Evolutionary conservation across 495 filamentous ascomycete species (phyloP).

Genomic region (Penicillium angulare): DNA sequence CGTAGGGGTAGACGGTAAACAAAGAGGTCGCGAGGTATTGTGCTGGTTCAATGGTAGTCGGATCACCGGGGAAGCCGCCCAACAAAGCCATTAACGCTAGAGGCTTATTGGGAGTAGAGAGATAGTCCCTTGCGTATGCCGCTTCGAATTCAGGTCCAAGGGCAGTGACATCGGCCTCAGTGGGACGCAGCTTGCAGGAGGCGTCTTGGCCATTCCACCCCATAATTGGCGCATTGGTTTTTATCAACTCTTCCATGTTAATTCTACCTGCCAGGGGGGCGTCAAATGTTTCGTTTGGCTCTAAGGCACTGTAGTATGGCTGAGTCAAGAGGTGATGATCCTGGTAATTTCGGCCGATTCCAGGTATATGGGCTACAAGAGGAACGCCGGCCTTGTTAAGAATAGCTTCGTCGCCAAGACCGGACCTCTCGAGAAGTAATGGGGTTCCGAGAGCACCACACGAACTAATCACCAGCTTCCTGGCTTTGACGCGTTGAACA

Average conservation of each 20-base stretch:
- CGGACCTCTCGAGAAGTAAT: constrained; percentile 1
- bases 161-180: not conserved
- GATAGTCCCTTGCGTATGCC: not conserved
- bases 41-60: not conserved
- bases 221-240: not conserved
- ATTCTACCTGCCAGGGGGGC: not conserved
- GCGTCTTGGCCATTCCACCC: not conserved
- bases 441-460: not conserved
- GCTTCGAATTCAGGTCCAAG: constrained; percentile 1
- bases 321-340: constrained; percentile 1
- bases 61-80: not conserved
- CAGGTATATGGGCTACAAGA: not conserved
- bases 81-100: not conserved
- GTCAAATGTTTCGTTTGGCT: not conserved
- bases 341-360: not conserved
- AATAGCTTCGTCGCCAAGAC: not conserved
- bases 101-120: not conserved
- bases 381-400: not conserved
- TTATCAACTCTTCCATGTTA: not conserved
- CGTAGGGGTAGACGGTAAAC: not conserved
- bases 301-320: not conserved
- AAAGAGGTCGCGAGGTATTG: not conserved
- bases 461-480: not conserved
- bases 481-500: not conserved
- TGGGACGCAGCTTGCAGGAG: not conserved